Conservation (phyloP, 768 basidiomycete species). For the Plicaturopsis crispa region DNA sequence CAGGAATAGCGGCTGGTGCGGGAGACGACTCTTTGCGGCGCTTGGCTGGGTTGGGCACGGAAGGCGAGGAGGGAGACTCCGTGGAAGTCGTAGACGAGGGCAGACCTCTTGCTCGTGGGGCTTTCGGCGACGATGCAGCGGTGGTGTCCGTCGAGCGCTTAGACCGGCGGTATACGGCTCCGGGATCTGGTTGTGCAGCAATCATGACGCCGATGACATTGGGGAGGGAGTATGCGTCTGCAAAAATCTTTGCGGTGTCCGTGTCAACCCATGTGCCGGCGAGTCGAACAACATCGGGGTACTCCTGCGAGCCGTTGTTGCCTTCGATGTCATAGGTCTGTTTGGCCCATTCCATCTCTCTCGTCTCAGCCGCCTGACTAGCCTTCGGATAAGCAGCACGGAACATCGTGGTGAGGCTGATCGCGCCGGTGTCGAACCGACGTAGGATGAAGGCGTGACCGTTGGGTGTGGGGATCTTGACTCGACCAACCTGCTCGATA, state of each 20-base stretch:
- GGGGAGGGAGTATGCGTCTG: conserved; percentile 56
- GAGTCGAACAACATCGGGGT: conserved; percentile 58
- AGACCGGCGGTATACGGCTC: conserved; percentile 71
- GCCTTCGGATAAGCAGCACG: conserved; percentile 89
- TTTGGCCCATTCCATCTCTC: conserved; percentile 80
- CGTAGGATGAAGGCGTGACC: conserved; percentile 93
- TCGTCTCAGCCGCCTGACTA: conserved; percentile 66
- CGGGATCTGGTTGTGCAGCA: conserved; percentile 71
- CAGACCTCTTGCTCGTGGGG: conserved; percentile 18
- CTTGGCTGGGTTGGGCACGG: conserved; percentile 43
- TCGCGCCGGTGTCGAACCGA: conserved; percentile 87
- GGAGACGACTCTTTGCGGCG: conserved; percentile 59
- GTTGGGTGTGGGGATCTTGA: conserved; percentile 83
- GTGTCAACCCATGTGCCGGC: conserved; percentile 86
- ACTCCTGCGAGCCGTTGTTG: conserved; percentile 67
- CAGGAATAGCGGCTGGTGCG: conserved; percentile 14
- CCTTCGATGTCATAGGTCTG: conserved; percentile 67
- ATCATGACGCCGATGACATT: conserved; percentile 59
- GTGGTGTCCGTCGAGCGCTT: too few species aligned
- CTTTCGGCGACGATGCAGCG: conserved; percentile 17
- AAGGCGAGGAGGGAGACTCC: conserved; percentile 11
- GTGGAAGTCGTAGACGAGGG: conserved; percentile 27
- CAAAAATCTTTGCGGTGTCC: conserved; percentile 57
- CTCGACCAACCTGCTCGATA: conserved; percentile 65
- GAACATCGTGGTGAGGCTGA: conserved; percentile 94